Conservation (phyloP, 2,329 filamentous ascomycete species). For the Basipetospora sp. region DNA sequence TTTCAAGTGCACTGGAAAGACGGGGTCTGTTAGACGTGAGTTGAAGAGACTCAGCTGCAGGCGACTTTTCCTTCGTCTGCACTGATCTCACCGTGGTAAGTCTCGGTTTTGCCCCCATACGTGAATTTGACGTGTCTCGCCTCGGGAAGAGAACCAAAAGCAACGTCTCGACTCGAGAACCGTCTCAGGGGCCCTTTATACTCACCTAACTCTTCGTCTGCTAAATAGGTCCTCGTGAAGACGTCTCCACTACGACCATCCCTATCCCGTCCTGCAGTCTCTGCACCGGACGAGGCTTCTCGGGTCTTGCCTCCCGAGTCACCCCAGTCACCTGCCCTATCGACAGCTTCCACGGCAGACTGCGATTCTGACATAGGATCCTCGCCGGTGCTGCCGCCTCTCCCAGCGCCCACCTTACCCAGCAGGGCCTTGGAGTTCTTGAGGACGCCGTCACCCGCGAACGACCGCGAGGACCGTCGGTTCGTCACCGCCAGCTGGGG, state of each 20-base stretch:
- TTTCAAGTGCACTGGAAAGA: conserved; percentile 1
- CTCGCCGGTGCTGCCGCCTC: conserved; percentile 43
- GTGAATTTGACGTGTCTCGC: too few relatives aligned
- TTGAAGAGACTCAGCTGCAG: conserved; percentile 41
- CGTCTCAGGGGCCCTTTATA: too few relatives aligned
- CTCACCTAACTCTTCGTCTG: too few relatives aligned
- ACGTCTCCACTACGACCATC: conserved; percentile 40
- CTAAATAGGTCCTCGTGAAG: conserved; percentile 26
- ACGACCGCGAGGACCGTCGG: conserved; percentile 20
- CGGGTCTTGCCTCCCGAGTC: conserved; percentile 18
- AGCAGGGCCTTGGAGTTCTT: conserved; percentile 9
- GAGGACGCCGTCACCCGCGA: conserved; percentile 2
- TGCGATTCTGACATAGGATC: conserved; percentile 32
- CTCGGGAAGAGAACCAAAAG: too few relatives aligned
- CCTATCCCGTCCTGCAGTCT: conserved; percentile 40
- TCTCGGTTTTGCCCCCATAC: conserved; percentile 2
- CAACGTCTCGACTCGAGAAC: too few relatives aligned
- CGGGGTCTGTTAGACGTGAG: conserved; percentile 2
- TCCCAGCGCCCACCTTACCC: conserved; percentile 31
- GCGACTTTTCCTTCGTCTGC: conserved; percentile 45
- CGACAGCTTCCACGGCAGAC: conserved; percentile 47
- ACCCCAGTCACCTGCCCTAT: conserved; percentile 44
- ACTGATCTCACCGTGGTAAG: conserved; percentile 44
- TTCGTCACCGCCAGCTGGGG: conserved; percentile 75
- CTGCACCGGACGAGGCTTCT: conserved; percentile 40